Conservation (phyloP, 2,329 filamentous ascomycete genomes). For the Cyanodermella asteris region DNA sequence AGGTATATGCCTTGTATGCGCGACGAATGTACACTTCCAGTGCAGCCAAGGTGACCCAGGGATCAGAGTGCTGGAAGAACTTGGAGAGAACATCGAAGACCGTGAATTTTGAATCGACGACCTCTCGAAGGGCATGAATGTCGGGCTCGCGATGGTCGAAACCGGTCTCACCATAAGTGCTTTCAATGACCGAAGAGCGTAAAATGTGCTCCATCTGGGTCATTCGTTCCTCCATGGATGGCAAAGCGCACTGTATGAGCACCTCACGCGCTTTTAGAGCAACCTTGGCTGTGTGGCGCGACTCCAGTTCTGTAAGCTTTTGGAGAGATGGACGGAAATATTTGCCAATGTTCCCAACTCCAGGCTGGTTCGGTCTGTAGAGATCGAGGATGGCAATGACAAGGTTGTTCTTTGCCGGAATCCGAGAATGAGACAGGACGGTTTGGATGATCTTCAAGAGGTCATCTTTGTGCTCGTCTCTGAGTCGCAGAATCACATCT, state of each 20-base stretch:
- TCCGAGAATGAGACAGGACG: conserved; percentile 81
- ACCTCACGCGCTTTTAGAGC: conserved; percentile 92
- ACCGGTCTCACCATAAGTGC: conserved; percentile 89
- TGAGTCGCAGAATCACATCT: conserved; percentile 76
- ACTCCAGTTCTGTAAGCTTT: conserved; percentile 78
- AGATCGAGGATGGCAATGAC: conserved; percentile 78
- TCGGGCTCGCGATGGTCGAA: conserved; percentile 91
- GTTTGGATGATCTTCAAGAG: conserved; percentile 65
- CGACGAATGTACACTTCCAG: conserved; percentile 92
- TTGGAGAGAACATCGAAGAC: conserved; percentile 89
- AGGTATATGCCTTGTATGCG: conserved; percentile 84
- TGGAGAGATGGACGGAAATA: conserved; percentile 65
- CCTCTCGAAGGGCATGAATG: conserved; percentile 81
- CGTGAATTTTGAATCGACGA: conserved; percentile 95
- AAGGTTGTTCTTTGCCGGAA: conserved; percentile 83
- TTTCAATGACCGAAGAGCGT: conserved; percentile 83
- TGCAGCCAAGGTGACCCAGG: conserved; percentile 82
- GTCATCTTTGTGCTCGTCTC: conserved; percentile 92
- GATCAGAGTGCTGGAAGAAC: conserved; percentile 87
- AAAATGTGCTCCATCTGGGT: conserved; percentile 98
- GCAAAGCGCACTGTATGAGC: conserved; percentile 88
- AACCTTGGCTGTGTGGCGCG: conserved; percentile 73
- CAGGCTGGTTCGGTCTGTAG: conserved; percentile 86
- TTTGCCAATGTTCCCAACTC: conserved; percentile 70
- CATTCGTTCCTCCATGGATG: conserved; percentile 83